A percentile compares a stretch with the other conserved stretches of the same genome.
These are phyloP conservation scores for Fusarium zealandicum DNA, from an alignment of 2,329 filamentous ascomycete genomes.

Conservation along the genomic window DNA sequence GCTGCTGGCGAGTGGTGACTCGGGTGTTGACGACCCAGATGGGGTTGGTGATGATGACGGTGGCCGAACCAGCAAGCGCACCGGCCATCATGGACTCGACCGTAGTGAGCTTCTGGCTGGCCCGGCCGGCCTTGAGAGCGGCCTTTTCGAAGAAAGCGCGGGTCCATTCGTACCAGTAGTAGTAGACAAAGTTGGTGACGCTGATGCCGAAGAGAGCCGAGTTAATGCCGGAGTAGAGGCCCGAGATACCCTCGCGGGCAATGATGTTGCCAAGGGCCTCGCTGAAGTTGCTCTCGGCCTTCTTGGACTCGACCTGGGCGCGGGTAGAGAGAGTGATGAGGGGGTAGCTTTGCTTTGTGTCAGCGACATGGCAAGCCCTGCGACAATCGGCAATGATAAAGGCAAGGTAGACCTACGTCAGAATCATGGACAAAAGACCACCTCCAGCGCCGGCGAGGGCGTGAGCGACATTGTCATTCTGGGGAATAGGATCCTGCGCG, in stretches of 20 bases:
- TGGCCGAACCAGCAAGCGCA: conserved; percentile 90
- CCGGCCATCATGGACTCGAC: conserved; percentile 95
- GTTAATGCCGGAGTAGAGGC: conserved; percentile 91
- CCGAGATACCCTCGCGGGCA: conserved; percentile 85
- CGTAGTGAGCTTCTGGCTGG: conserved; percentile 84
- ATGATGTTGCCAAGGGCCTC: conserved; percentile 86
- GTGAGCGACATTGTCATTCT: conserved; percentile 97
- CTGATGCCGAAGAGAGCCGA: conserved; percentile 97
- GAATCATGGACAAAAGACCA: conserved; percentile 91
- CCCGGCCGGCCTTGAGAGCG: conserved; percentile 74
- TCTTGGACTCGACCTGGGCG: conserved; percentile 96
- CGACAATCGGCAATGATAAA: not conserved
- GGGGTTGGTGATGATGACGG: conserved; percentile 94
- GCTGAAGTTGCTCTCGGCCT: conserved; percentile 83
- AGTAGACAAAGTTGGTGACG: conserved; percentile 99
- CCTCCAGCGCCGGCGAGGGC: conserved; percentile 92
- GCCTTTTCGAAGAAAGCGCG: conserved; percentile 84
- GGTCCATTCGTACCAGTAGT: conserved; percentile 99
- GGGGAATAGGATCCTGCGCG: conserved; percentile 71
- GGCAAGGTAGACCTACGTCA: conserved; percentile 73
- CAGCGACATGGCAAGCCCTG: conserved; percentile 14
- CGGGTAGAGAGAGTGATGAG: conserved; percentile 97
- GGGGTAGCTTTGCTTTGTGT: conserved; percentile 71
- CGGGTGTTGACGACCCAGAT: conserved; percentile 99
- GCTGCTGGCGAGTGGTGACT: conserved; percentile 86